Percentiles rank a stretch among this genome's conserved stretches.
Evolutionary conservation across 495 filamentous ascomycete species (phyloP).

Genomic region (Penicillium goetzii): DNA sequence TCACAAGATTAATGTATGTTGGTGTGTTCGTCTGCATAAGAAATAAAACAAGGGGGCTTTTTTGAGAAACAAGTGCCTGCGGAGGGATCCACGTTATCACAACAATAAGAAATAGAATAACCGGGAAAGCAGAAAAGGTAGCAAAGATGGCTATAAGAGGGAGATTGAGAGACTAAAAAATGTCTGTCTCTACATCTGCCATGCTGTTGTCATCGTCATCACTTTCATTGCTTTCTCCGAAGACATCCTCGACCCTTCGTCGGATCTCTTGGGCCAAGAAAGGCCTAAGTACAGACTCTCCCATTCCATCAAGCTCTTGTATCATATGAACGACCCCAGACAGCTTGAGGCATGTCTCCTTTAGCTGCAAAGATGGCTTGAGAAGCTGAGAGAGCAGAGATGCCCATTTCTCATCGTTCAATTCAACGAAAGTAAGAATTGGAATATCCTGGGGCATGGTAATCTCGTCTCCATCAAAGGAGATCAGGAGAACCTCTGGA

Average conservation of each 20-base stretch:
- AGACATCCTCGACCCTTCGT: constrained; percentile 5
- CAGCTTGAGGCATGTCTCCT: background rate
- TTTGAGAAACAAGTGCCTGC: background rate
- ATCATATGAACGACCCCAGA: constrained; percentile 1
- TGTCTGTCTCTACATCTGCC: constrained; percentile 1
- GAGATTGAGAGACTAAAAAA: background rate
- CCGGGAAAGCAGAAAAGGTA: background rate
- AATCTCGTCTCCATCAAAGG: background rate
- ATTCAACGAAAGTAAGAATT: background rate
- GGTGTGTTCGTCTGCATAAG: background rate
- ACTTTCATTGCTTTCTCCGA: background rate
- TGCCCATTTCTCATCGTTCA: background rate
- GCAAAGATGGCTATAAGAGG: background rate
- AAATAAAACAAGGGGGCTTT: background rate
- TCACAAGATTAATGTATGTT: too few relatives aligned
- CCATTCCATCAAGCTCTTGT: background rate
- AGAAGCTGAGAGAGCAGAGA: constrained; percentile 1
- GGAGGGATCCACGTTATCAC: background rate
- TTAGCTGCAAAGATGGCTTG: background rate
- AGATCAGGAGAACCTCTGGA: background rate
- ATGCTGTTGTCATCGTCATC: constrained; percentile 6
- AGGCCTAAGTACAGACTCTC: background rate
- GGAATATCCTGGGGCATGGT: background rate
- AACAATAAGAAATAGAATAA: background rate
- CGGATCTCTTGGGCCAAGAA: constrained; percentile 6